These are phyloP conservation scores for Simmondsia chinensis DNA, from an alignment of 148 eudicot genomes.

Conservation along the genomic window DNA sequence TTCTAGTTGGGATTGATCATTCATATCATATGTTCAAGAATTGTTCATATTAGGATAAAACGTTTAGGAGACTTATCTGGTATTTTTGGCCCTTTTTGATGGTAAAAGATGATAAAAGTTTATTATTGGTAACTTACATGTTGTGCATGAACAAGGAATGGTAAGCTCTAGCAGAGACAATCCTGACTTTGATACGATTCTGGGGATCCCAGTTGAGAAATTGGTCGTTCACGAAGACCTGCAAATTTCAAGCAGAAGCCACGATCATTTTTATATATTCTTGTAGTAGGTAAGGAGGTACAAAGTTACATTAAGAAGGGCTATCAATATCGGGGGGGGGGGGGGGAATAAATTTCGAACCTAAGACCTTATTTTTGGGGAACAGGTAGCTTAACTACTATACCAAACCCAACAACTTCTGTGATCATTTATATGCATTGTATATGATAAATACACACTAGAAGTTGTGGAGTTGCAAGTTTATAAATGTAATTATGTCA, in stretches of 20 bases:
- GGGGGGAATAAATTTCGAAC: no score
- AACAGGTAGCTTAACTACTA: no score
- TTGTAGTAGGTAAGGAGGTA: neutral
- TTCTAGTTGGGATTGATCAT: no score
- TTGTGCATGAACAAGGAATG: conserved; percentile 96
- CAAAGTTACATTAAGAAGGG: neutral
- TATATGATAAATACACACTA: no score
- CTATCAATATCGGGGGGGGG: no score
- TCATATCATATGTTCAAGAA: no score
- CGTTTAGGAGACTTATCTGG: conserved; percentile 26
- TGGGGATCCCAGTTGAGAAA: conserved; percentile 87
- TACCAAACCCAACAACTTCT: no score
- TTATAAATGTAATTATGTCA: no score
- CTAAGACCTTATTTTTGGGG: no score
- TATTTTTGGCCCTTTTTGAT: conserved; percentile 4
- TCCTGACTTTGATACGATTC: conserved; percentile 76
- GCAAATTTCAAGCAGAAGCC: conserved; percentile 3
- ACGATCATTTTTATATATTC: neutral
- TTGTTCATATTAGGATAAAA: no score
- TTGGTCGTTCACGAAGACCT: conserved; percentile 90
- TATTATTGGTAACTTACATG: conserved; percentile 41
- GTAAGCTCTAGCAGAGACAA: conserved; percentile 90
- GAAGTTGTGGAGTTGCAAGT: no score
- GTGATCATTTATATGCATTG: no score
- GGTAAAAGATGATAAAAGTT: neutral